Percentiles rank a stretch among this genome's conserved stretches.
Conservation (phyloP, 1,284 basidiomycete genomes). For the Ustanciosporium gigantosporum region DNA sequence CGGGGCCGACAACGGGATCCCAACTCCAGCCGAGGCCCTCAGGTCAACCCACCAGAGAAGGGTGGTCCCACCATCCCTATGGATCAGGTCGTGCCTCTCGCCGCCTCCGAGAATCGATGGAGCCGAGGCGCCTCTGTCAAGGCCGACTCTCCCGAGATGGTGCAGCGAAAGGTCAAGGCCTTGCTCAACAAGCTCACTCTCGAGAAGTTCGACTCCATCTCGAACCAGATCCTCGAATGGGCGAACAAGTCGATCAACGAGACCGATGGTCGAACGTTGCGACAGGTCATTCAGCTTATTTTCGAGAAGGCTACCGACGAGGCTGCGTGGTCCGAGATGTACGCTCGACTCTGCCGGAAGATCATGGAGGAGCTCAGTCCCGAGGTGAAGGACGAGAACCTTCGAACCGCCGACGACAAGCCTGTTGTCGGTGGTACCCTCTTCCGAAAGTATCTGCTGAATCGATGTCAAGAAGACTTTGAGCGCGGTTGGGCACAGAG, state of each 20-base stretch:
- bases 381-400: conserved; percentile 77
- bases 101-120: conserved; percentile 83
- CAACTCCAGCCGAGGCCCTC: conserved; percentile 44
- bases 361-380: conserved; percentile 87
- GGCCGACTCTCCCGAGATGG: conserved; percentile 75
- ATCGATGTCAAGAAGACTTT: conserved; percentile 92
- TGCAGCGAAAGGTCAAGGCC: conserved; percentile 90
- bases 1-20: conserved; percentile 56
- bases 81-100: conserved; percentile 72
- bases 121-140: conserved; percentile 43
- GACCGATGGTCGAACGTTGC: conserved; percentile 88
- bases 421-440: conserved; percentile 82
- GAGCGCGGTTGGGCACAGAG: conserved; percentile 75
- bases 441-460: conserved; percentile 86
- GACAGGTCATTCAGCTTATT: conserved; percentile 91
- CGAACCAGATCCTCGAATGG: conserved; percentile 87
- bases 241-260: conserved; percentile 91
- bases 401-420: conserved; percentile 73
- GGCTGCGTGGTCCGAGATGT: conserved; percentile 94
- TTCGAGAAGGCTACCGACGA: conserved; percentile 98
- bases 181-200: conserved; percentile 95
- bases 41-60: conserved; percentile 60
- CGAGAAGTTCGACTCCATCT: conserved; percentile 95
- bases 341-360: conserved; percentile 89
- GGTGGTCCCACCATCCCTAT: conserved; percentile 64